Evolutionary conservation across 2,329 filamentous ascomycete species (phyloP).

Genomic region (Exophiala lecanii-corni): DNA sequence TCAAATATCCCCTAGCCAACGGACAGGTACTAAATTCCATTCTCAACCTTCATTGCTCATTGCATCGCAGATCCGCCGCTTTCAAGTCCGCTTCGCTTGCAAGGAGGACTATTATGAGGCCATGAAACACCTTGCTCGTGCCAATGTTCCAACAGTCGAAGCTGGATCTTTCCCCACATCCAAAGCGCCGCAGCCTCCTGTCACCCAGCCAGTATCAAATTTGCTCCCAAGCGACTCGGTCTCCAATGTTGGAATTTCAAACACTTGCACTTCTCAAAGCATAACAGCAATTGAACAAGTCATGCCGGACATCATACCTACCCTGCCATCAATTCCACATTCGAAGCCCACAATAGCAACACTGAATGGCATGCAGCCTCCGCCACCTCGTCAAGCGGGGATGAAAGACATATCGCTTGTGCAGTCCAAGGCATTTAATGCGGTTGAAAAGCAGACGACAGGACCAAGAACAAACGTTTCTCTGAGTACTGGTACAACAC

Average conservation of each 20-base stretch:
- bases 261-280: no score
- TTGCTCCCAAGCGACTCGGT: slow-evolving; percentile 15
- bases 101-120: slow-evolving; percentile 39
- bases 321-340: no score
- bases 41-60: slow-evolving; percentile 20
- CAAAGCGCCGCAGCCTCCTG: slow-evolving; percentile 10
- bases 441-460: no score
- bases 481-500: not conserved
- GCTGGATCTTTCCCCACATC: slow-evolving; percentile 30
- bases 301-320: no score
- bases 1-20: slow-evolving; percentile 38
- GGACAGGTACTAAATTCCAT: slow-evolving; percentile 29
- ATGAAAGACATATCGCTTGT: no score
- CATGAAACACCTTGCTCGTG: slow-evolving; percentile 37
- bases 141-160: slow-evolving; percentile 42
- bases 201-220: not conserved
- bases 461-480: no score
- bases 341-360: no score
- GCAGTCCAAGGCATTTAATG: no score
- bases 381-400: no score
- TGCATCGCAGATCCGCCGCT: slow-evolving; percentile 38
- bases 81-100: slow-evolving; percentile 41
- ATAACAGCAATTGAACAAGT: no score
- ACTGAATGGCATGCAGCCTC: no score
- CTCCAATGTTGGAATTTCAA: slow-evolving; percentile 12